Evolutionary conservation across 179 eudicot species (phyloP).

Genomic region (Actinidia chinensis): DNA sequence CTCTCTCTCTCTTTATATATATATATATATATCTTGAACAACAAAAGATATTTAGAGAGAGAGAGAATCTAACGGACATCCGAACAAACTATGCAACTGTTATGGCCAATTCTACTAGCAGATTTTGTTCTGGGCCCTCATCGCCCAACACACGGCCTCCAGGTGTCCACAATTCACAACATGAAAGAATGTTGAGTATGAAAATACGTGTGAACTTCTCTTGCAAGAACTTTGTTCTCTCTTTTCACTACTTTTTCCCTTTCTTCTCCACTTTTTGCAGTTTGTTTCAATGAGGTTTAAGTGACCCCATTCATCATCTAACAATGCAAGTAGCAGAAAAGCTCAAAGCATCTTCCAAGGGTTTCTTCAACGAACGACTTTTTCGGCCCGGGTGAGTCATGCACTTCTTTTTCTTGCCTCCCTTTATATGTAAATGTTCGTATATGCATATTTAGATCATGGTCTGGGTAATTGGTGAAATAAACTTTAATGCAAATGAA

Average conservation of each 20-base stretch:
- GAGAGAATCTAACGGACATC: constrained; percentile 21
- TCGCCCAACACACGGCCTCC: constrained; percentile 8
- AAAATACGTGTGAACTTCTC: neutral
- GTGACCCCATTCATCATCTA: constrained; percentile 16
- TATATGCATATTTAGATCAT: no score
- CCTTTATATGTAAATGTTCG: neutral
- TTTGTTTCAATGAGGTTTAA: neutral
- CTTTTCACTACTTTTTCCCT: neutral
- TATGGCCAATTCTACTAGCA: neutral
- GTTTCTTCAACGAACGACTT: neutral
- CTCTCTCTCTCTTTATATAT: neutral
- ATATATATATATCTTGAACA: neutral
- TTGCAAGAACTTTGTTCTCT: neutral
- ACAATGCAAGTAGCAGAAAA: constrained; percentile 3
- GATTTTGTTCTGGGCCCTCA: neutral
- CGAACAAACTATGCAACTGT: constrained; percentile 4
- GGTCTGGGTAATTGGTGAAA: no score
- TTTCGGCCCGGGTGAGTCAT: constrained; percentile 11
- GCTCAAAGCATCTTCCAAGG: neutral
- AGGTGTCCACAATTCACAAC: neutral
- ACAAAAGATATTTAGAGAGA: neutral
- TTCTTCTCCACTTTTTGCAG: neutral
- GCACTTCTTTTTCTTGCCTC: neutral
- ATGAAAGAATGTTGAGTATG: neutral
- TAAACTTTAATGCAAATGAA: no score